Conservation (phyloP, 805 yeast species). For the Kuraishia capsulata region DNA sequence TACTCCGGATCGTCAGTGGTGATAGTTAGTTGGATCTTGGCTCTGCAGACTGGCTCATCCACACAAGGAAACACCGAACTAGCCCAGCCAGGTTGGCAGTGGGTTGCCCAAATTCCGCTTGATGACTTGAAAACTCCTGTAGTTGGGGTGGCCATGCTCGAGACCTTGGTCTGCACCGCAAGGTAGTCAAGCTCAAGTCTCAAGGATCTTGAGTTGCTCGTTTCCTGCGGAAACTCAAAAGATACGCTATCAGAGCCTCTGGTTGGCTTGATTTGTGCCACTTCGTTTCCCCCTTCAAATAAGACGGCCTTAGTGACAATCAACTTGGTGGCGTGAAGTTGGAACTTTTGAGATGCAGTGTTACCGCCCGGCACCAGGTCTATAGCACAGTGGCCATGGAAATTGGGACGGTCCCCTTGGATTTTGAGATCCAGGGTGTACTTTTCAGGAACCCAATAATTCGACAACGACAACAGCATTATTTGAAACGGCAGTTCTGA, state of each 20-base stretch:
- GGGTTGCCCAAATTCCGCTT: conserved; percentile 55
- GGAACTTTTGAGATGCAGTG: background rate
- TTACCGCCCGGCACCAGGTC: background rate
- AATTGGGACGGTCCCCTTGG: background rate
- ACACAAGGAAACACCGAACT: conserved; percentile 57
- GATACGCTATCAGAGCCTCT: background rate
- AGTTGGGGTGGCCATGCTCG: conserved; percentile 21
- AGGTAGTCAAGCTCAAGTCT: background rate
- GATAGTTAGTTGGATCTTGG: conserved; percentile 39
- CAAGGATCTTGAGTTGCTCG: background rate
- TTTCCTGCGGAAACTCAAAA: background rate
- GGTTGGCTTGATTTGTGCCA: background rate
- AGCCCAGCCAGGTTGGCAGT: conserved; percentile 62
- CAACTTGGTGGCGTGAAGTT: background rate
- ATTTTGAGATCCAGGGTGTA: background rate
- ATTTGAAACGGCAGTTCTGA: too few species aligned
- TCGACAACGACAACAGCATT: background rate
- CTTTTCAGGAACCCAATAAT: background rate
- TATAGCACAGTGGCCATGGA: background rate
- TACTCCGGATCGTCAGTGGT: conserved; percentile 31
- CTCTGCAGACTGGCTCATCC: conserved; percentile 54
- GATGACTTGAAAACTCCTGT: conserved; percentile 55
- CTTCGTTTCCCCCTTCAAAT: background rate
- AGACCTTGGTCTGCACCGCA: background rate
- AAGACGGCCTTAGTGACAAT: background rate